phyloP scores from a whole-genome alignment of 2,329 filamentous ascomycete genomes.

The Penicillium thymicola region DNA sequence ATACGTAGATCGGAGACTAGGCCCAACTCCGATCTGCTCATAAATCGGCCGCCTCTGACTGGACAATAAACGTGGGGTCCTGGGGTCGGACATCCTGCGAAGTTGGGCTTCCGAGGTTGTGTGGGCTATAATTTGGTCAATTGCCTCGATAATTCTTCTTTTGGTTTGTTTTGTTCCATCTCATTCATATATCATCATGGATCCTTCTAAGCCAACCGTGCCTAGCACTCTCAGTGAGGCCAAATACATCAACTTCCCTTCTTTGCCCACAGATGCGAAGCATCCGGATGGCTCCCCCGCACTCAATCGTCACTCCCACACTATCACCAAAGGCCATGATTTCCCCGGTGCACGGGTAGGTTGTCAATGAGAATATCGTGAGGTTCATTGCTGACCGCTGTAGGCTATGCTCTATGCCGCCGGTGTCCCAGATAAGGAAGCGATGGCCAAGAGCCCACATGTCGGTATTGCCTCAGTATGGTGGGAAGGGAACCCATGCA shows the following conservation, averaged over 20 bases:
- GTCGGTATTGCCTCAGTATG: slow-evolving; percentile 89
- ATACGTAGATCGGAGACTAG: neutral
- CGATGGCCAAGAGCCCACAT: slow-evolving; percentile 87
- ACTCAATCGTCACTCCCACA: slow-evolving; percentile 83
- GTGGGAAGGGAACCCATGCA: slow-evolving; percentile 98
- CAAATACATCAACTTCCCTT: slow-evolving; percentile 57
- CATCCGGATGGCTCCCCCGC: slow-evolving; percentile 57
- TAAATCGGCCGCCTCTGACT: slow-evolving; percentile 5
- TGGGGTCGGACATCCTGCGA: slow-evolving; percentile 10
- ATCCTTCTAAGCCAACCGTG: slow-evolving; percentile 19
- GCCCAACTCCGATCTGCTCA: slow-evolving; percentile 9
- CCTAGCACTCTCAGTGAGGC: slow-evolving; percentile 41
- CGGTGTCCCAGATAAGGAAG: slow-evolving; percentile 75
- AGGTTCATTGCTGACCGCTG: slow-evolving; percentile 1
- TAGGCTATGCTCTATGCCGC: slow-evolving; percentile 94
- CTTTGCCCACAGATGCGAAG: slow-evolving; percentile 51
- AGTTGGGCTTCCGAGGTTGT: neutral
- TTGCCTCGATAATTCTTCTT: neutral
- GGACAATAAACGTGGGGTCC: slow-evolving; percentile 6
- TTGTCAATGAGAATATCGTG: slow-evolving; percentile 1
- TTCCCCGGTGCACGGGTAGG: slow-evolving; percentile 82
- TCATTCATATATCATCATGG: slow-evolving; percentile 17
- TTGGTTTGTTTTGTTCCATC: neutral
- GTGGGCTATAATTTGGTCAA: neutral
- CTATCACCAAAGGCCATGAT: slow-evolving; percentile 79